These are phyloP conservation scores for Cymodocea nodosa DNA, from an alignment of 116 monocot species.

Conservation along the genomic window DNA sequence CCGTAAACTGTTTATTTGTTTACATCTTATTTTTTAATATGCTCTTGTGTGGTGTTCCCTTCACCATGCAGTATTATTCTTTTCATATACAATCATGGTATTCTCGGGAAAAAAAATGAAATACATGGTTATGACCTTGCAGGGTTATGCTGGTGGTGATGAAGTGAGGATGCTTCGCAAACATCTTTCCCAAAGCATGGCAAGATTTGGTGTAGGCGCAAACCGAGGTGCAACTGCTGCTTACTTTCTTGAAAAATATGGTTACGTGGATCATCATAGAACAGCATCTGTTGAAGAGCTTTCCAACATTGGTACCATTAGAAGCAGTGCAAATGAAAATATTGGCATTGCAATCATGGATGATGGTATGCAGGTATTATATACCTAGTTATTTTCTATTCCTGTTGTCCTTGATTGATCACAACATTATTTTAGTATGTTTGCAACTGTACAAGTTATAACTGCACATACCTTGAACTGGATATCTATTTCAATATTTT, in stretches of 20 bases:
- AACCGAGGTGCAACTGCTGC: slow-evolving; percentile 44
- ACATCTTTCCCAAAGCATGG: slow-evolving; percentile 42
- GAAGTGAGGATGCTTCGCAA: slow-evolving; percentile 72
- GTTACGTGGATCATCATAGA: slow-evolving; percentile 16
- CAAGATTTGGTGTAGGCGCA: slow-evolving; percentile 62
- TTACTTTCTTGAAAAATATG: slow-evolving; percentile 38
- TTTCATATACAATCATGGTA: too few relatives aligned
- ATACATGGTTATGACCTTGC: slow-evolving; percentile 9
- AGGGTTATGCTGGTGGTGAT: slow-evolving; percentile 90
- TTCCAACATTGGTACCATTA: slow-evolving; percentile 4
- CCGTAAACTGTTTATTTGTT: too few relatives aligned
- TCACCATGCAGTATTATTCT: too few relatives aligned
- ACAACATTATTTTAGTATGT: too few relatives aligned
- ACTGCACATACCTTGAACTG: too few relatives aligned
- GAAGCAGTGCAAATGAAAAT: slow-evolving; percentile 9
- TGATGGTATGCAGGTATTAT: slow-evolving; percentile 87
- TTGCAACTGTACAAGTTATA: too few relatives aligned
- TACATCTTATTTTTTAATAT: too few relatives aligned
- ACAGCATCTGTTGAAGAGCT: slow-evolving; percentile 1
- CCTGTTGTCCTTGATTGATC: neutral
- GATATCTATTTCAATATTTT: too few relatives aligned
- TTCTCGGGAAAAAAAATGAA: neutral
- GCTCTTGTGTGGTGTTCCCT: too few relatives aligned
- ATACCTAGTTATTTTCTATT: neutral
- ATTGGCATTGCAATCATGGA: slow-evolving; percentile 58